Conservation (phyloP, 1,139 yeast species). For the Diutina rugosa region DNA sequence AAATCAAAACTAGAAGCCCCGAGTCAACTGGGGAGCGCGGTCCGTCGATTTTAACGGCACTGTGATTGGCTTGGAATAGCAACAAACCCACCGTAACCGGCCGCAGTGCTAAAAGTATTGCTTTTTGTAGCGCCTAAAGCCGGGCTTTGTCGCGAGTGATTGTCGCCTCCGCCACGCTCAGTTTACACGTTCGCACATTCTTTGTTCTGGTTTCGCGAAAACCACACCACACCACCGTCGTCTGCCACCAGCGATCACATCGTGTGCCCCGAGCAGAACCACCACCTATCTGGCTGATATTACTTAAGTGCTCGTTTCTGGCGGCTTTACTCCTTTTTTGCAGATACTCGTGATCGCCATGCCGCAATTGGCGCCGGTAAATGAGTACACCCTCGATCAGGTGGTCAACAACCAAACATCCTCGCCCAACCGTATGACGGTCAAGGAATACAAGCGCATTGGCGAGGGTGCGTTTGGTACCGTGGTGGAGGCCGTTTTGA, state of each 20-base stretch:
- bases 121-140: too few species aligned
- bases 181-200: background rate
- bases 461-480: slow-evolving; percentile 85
- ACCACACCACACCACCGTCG: background rate
- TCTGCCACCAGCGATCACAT: background rate
- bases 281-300: background rate
- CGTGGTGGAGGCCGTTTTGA: slow-evolving; percentile 58
- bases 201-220: background rate
- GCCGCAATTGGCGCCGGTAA: slow-evolving; percentile 3
- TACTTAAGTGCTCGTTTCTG: background rate
- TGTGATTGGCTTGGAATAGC: background rate
- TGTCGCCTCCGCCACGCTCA: background rate
- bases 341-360: background rate
- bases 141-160: background rate
- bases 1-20: background rate
- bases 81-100: background rate
- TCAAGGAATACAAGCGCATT: slow-evolving; percentile 57
- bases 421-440: slow-evolving; percentile 44
- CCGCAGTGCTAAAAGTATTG: background rate
- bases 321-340: background rate
- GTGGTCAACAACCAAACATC: slow-evolving; percentile 51
- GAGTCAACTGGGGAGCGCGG: background rate
- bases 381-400: slow-evolving; percentile 29
- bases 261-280: background rate
- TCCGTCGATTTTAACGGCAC: background rate